Conservation (phyloP, 2,329 filamentous ascomycete species). For the Fusarium haematococcum region DNA sequence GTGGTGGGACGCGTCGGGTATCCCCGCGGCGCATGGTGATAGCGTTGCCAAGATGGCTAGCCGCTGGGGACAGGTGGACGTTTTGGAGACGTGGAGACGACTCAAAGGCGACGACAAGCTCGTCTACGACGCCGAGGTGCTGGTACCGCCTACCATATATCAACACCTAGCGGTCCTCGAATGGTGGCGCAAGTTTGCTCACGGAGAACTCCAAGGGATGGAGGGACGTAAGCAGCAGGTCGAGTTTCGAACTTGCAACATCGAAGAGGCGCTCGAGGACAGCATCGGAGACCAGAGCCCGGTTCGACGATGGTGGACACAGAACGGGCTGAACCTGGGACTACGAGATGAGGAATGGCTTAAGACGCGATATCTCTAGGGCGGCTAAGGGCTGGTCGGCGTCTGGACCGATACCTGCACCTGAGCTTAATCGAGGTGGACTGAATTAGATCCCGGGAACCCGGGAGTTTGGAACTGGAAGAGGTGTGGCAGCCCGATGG, state of each 20-base stretch:
- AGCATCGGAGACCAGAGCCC: constrained; percentile 79
- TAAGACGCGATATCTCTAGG: constrained; percentile 78
- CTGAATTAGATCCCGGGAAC: constrained; percentile 18
- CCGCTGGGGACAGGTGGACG: constrained; percentile 84
- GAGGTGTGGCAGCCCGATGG: constrained; percentile 6
- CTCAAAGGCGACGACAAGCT: constrained; percentile 74
- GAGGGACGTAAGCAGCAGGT: constrained; percentile 73
- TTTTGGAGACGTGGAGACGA: constrained; percentile 83
- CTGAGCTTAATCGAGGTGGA: background rate
- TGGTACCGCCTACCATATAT: constrained; percentile 89
- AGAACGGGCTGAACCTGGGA: constrained; percentile 83
- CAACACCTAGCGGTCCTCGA: constrained; percentile 87
- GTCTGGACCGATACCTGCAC: background rate
- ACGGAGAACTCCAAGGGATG: constrained; percentile 66
- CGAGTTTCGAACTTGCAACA: constrained; percentile 94
- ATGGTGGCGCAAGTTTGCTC: constrained; percentile 86
- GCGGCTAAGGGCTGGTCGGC: constrained; percentile 2
- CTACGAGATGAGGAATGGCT: constrained; percentile 91
- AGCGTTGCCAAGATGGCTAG: constrained; percentile 86
- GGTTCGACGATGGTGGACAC: constrained; percentile 88
- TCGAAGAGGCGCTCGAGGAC: constrained; percentile 94
- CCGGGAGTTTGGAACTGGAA: constrained; percentile 15
- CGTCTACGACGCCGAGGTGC: constrained; percentile 84
- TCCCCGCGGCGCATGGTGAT: constrained; percentile 83
- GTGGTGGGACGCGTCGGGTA: constrained; percentile 89